Conservation (phyloP, 2,329 filamentous ascomycete species). For the Exophiala lecanii-corni region DNA sequence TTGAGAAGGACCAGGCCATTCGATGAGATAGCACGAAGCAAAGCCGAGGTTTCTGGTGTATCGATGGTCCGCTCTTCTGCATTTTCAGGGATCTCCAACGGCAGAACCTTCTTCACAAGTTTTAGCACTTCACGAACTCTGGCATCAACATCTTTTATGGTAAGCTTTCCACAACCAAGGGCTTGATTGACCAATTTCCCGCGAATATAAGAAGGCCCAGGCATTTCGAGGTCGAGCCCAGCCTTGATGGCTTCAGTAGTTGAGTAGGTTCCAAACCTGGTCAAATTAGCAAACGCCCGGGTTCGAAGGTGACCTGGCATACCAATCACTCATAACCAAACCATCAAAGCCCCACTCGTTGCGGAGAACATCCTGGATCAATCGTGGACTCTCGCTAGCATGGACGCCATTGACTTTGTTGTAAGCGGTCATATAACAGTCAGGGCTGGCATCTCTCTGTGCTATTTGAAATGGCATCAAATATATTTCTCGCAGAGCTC, state of each 20-base stretch:
- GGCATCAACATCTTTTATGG: slow-evolving; percentile 52
- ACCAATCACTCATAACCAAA: slow-evolving; percentile 46
- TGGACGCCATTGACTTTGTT: slow-evolving; percentile 52
- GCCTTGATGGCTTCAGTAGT: slow-evolving; percentile 42
- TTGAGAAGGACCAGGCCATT: slow-evolving; percentile 71
- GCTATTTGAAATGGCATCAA: slow-evolving; percentile 61
- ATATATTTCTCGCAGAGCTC: slow-evolving; percentile 60
- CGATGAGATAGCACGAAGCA: slow-evolving; percentile 62
- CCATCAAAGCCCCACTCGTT: slow-evolving; percentile 46
- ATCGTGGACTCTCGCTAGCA: slow-evolving; percentile 38
- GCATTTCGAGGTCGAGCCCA: slow-evolving; percentile 46
- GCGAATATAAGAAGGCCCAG: slow-evolving; percentile 42
- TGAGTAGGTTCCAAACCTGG: slow-evolving; percentile 44
- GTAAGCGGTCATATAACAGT: slow-evolving; percentile 57
- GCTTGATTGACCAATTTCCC: slow-evolving; percentile 38
- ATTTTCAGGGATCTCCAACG: slow-evolving; percentile 51
- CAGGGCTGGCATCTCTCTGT: slow-evolving; percentile 51
- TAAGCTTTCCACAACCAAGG: slow-evolving; percentile 54
- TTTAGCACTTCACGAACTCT: slow-evolving; percentile 55
- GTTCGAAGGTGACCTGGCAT: too few species aligned
- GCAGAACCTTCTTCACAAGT: slow-evolving; percentile 55
- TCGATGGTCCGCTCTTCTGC: slow-evolving; percentile 53
- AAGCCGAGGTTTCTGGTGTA: slow-evolving; percentile 57
- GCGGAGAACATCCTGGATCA: slow-evolving; percentile 42
- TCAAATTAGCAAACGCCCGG: too few species aligned